Evolutionary conservation across 2,329 filamentous ascomycete genomes (phyloP).

Genomic region (Colletotrichum aenigma): DNA sequence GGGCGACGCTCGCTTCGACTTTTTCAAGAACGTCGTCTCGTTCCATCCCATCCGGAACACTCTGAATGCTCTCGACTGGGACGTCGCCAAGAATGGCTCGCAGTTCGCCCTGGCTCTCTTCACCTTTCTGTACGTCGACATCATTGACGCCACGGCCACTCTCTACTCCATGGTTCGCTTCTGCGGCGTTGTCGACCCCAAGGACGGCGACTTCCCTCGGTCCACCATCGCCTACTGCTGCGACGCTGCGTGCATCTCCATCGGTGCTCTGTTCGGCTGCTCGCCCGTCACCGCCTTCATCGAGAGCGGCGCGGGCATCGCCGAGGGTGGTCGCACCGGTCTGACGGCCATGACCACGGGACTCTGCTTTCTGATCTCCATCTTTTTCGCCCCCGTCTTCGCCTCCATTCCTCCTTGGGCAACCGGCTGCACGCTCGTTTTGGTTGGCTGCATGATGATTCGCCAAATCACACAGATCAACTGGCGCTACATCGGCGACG

Average conservation of each 20-base stretch:
- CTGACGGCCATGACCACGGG: slow-evolving; percentile 74
- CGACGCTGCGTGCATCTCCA: slow-evolving; percentile 73
- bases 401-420: slow-evolving; percentile 81
- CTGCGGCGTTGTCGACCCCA: slow-evolving; percentile 66
- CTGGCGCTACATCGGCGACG: slow-evolving; percentile 78
- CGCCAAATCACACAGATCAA: slow-evolving; percentile 76
- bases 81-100: slow-evolving; percentile 56
- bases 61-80: slow-evolving; percentile 70
- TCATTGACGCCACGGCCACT: slow-evolving; percentile 79
- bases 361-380: slow-evolving; percentile 70
- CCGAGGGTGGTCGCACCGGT: slow-evolving; percentile 75
- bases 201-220: slow-evolving; percentile 82
- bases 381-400: slow-evolving; percentile 80
- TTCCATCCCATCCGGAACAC: slow-evolving; percentile 73
- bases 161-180: slow-evolving; percentile 84
- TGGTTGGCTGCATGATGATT: slow-evolving; percentile 81
- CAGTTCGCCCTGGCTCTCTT: slow-evolving; percentile 75
- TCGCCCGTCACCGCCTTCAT: slow-evolving; percentile 78
- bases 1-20: slow-evolving; percentile 70
- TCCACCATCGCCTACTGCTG: slow-evolving; percentile 80
- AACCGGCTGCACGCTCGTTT: slow-evolving; percentile 73
- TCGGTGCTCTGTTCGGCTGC: slow-evolving; percentile 71
- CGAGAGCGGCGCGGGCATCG: slow-evolving; percentile 77
- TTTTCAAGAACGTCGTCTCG: slow-evolving; percentile 74
- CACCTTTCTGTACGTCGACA: slow-evolving; percentile 81